Percentiles rank a stretch among this genome's conserved stretches.
phyloP scores from a whole-genome alignment of 768 basidiomycete genomes.

The Kondoa subrosea region DNA sequence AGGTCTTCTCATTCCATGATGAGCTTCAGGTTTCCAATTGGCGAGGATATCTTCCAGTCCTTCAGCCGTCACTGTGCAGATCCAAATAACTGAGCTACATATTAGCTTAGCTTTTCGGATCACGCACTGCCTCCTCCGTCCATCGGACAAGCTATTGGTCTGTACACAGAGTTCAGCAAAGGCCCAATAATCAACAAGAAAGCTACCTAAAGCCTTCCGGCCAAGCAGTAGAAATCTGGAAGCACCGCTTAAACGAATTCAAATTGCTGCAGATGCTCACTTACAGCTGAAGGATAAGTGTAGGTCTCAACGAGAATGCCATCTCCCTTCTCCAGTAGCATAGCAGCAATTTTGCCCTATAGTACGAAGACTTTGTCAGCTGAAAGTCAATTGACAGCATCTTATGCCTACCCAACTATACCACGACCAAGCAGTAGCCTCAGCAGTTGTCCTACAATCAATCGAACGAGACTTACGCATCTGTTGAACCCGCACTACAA shows the following conservation, averaged over 20 bases:
- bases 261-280: not conserved
- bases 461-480: no score
- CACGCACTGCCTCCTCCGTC: not conserved
- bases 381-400: not conserved
- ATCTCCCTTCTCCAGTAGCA: slow-evolving; percentile 50
- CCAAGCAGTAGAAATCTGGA: slow-evolving; percentile 25
- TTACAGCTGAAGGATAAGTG: slow-evolving; percentile 52
- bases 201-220: slow-evolving; percentile 39
- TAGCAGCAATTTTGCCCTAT: slow-evolving; percentile 44
- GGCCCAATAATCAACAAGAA: no score
- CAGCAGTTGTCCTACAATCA: no score
- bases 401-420: not conserved
- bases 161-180: no score
- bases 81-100: not conserved
- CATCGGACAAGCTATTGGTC: slow-evolving; percentile 36
- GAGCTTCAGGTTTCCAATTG: slow-evolving; percentile 48
- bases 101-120: not conserved
- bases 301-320: slow-evolving; percentile 44
- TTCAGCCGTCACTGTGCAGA: slow-evolving; percentile 34
- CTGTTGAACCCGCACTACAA: not conserved
- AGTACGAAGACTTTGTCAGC: slow-evolving; percentile 31
- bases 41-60: slow-evolving; percentile 45
- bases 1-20: slow-evolving; percentile 44
- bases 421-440: no score
- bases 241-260: not conserved